Percentiles rank a stretch among this genome's conserved stretches.
phyloP scores from a whole-genome alignment of 1,139 yeast genomes.

The Suhomyces bribrorum region DNA sequence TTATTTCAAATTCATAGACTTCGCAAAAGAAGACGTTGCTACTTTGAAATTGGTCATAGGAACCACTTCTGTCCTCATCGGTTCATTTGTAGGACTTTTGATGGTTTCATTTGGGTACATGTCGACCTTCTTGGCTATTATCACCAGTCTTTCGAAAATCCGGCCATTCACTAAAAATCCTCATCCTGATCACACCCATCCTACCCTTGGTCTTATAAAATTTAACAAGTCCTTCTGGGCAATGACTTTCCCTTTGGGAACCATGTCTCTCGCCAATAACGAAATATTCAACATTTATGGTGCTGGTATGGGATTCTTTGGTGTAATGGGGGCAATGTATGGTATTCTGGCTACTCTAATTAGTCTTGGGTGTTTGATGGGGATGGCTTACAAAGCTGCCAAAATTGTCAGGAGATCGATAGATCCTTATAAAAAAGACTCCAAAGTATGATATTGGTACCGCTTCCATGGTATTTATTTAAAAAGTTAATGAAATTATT shows the following conservation, averaged over 20 bases:
- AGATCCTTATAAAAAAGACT: neutral
- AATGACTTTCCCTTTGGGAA: conserved; percentile 87
- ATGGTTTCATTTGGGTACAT: conserved; percentile 27
- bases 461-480: neutral
- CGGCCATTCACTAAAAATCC: conserved; percentile 23
- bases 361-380: conserved; percentile 37
- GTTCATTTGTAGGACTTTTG: conserved; percentile 15
- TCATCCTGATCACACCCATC: conserved; percentile 15
- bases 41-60: conserved; percentile 5
- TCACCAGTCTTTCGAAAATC: conserved; percentile 21
- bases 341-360: conserved; percentile 45
- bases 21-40: conserved; percentile 6
- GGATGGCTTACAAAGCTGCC: conserved; percentile 20
- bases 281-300: conserved; percentile 46
- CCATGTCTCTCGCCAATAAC: conserved; percentile 65
- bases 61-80: conserved; percentile 2
- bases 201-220: conserved; percentile 29
- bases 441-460: neutral
- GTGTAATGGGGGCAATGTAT: conserved; percentile 62
- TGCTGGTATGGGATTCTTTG: conserved; percentile 52
- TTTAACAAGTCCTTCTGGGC: conserved; percentile 79
- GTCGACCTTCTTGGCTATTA: conserved; percentile 23
- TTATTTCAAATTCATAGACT: conserved; percentile 12
- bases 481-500: too few species aligned
- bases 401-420: neutral